These are phyloP conservation scores for Cladosporium sp. DNA, from an alignment of 2,329 filamentous ascomycete species.

Conservation along the genomic window DNA sequence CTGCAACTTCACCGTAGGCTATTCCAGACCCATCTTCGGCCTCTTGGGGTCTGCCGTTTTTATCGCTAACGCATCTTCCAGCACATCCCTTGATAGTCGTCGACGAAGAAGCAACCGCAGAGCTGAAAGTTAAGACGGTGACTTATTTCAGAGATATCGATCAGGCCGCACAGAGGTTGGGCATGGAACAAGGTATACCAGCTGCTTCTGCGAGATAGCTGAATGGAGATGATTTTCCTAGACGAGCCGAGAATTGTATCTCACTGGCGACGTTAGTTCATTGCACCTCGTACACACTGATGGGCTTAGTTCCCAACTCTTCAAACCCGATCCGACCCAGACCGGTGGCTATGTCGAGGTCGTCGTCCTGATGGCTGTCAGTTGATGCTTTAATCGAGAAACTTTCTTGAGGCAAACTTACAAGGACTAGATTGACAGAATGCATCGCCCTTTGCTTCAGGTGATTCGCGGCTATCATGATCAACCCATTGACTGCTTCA, in stretches of 20 bases:
- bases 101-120: constrained; percentile 63
- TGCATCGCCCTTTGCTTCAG: too few relatives aligned
- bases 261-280: neutral
- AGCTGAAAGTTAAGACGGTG: constrained; percentile 44
- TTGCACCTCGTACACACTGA: too few relatives aligned
- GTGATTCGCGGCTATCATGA: too few relatives aligned
- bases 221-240: neutral
- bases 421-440: too few relatives aligned
- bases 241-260: neutral
- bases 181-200: neutral
- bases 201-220: neutral
- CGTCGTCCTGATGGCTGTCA: neutral
- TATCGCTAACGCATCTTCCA: neutral
- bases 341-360: neutral
- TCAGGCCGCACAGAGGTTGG: constrained; percentile 31
- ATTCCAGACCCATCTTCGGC: constrained; percentile 42
- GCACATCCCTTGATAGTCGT: constrained; percentile 67
- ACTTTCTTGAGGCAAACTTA: too few relatives aligned
- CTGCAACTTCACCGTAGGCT: constrained; percentile 74
- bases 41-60: neutral
- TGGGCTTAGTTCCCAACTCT: neutral
- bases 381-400: too few relatives aligned
- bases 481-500: too few relatives aligned
- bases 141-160: constrained; percentile 49
- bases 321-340: neutral